phyloP scores from a whole-genome alignment of 148 eudicot species.

The Rhododendron ovatum region DNA sequence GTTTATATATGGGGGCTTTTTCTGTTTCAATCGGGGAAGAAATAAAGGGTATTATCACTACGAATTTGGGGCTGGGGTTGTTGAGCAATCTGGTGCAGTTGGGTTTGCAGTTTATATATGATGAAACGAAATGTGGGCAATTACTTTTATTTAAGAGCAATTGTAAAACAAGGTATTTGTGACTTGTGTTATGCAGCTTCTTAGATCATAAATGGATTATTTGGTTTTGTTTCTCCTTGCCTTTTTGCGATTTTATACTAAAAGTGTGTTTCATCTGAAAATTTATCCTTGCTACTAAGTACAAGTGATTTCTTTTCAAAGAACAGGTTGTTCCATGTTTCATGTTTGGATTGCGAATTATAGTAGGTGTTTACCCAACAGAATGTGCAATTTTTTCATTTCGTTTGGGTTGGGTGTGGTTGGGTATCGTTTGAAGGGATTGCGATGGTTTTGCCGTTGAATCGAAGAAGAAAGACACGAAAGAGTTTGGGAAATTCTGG shows the following conservation, averaged over 20 bases:
- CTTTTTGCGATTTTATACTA: neutral
- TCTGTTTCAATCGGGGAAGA: too few relatives aligned
- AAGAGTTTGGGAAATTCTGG: constrained; percentile 29
- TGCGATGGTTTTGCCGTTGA: constrained; percentile 59
- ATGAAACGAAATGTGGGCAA: neutral
- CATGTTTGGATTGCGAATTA: neutral
- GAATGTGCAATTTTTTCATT: too few relatives aligned
- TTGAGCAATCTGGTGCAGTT: too few relatives aligned
- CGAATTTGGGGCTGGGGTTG: too few relatives aligned
- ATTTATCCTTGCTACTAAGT: too few relatives aligned
- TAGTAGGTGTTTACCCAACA: neutral
- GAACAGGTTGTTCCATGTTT: neutral
- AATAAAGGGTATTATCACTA: too few relatives aligned
- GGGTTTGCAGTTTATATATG: neutral
- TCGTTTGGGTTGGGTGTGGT: constrained; percentile 44
- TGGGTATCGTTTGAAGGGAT: constrained; percentile 61
- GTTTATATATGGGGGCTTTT: too few relatives aligned
- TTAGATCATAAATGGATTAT: neutral
- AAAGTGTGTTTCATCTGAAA: neutral
- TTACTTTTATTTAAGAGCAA: neutral
- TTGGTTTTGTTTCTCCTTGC: neutral
- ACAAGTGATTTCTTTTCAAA: neutral
- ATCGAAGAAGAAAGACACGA: constrained; percentile 39
- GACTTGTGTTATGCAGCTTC: neutral
- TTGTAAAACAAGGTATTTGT: neutral